These are phyloP conservation scores for Neocatenulostroma microsporum DNA, from an alignment of 2,329 filamentous ascomycete species.

Conservation along the genomic window DNA sequence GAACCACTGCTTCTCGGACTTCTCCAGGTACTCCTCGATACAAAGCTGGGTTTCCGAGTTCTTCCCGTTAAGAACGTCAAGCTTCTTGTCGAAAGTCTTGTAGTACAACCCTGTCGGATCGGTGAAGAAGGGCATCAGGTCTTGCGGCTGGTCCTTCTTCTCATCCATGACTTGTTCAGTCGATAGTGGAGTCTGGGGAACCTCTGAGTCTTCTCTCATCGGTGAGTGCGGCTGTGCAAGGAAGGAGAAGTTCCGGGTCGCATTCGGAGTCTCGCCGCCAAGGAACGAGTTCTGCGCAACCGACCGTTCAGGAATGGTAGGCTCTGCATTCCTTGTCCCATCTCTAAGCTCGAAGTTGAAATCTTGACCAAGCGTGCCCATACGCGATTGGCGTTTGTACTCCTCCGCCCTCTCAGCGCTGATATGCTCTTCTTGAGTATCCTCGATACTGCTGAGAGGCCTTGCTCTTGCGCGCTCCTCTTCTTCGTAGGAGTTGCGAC, in stretches of 20 bases:
- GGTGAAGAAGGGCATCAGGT: slow-evolving; percentile 57
- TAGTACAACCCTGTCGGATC: slow-evolving; percentile 55
- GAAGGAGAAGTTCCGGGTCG: slow-evolving; percentile 19
- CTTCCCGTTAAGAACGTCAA: slow-evolving; percentile 46
- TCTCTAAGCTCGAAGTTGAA: slow-evolving; percentile 26
- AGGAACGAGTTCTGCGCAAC: slow-evolving; percentile 14
- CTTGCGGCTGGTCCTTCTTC: slow-evolving; percentile 56
- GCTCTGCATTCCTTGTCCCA: slow-evolving; percentile 16
- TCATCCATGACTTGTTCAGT: slow-evolving; percentile 52
- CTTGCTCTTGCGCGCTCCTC: slow-evolving; percentile 11
- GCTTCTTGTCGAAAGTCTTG: slow-evolving; percentile 46
- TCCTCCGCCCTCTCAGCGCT: slow-evolving; percentile 24
- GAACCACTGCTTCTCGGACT: slow-evolving; percentile 60
- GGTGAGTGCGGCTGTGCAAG: slow-evolving; percentile 23
- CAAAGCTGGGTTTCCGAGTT: slow-evolving; percentile 52
- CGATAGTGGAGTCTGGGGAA: slow-evolving; percentile 37
- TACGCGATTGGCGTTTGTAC: slow-evolving; percentile 24
- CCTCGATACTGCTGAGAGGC: slow-evolving; percentile 21
- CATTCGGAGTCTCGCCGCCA: slow-evolving; percentile 16
- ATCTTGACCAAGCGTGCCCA: slow-evolving; percentile 18
- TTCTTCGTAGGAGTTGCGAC: slow-evolving; percentile 22
- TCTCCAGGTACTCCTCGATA: slow-evolving; percentile 55
- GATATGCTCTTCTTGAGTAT: slow-evolving; percentile 24
- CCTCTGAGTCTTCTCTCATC: slow-evolving; percentile 15
- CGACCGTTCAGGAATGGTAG: slow-evolving; percentile 9